Percentiles rank a stretch among this genome's conserved stretches.
Evolutionary conservation across 2,329 filamentous ascomycete genomes (phyloP).

Genomic region (Incumbomyces lentus): DNA sequence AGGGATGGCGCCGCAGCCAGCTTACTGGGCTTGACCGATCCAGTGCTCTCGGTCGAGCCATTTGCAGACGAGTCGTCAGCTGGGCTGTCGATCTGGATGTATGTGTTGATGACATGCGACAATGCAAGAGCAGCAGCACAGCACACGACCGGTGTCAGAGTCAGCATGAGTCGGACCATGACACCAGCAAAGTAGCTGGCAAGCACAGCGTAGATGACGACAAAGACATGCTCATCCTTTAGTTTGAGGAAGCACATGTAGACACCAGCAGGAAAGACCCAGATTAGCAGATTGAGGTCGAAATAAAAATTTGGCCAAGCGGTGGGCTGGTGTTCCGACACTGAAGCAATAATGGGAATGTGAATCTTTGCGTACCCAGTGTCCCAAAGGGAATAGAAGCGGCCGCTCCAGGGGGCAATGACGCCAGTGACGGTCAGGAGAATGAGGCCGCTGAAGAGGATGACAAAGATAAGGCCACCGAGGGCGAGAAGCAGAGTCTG

Average conservation of each 20-base stretch:
- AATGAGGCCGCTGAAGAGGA: slow-evolving; percentile 67
- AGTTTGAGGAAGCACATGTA: slow-evolving; percentile 96
- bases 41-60: slow-evolving; percentile 25
- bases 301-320: slow-evolving; percentile 99
- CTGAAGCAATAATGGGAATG: slow-evolving; percentile 98
- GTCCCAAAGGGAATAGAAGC: slow-evolving; percentile 99
- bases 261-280: slow-evolving; percentile 96
- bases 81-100: slow-evolving; percentile 59
- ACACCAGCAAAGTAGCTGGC: slow-evolving; percentile 97
- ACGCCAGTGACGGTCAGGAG: slow-evolving; percentile 74
- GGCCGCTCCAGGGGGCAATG: slow-evolving; percentile 94
- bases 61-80: slow-evolving; percentile 34
- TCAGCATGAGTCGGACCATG: slow-evolving; percentile 99
- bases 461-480: slow-evolving; percentile 61
- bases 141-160: slow-evolving; percentile 89
- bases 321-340: slow-evolving; percentile 97
- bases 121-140: slow-evolving; percentile 82
- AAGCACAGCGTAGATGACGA: slow-evolving; percentile 93
- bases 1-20: slow-evolving; percentile 51
- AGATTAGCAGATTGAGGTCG: slow-evolving; percentile 94
- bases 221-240: slow-evolving; percentile 91
- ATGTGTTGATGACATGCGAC: slow-evolving; percentile 81
- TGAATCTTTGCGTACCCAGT: slow-evolving; percentile 98
- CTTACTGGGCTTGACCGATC: slow-evolving; percentile 38
- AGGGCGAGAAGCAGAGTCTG: slow-evolving; percentile 74